These are phyloP conservation scores for Xylariales sp. DNA, from an alignment of 2,329 filamentous ascomycete species.

Conservation along the genomic window DNA sequence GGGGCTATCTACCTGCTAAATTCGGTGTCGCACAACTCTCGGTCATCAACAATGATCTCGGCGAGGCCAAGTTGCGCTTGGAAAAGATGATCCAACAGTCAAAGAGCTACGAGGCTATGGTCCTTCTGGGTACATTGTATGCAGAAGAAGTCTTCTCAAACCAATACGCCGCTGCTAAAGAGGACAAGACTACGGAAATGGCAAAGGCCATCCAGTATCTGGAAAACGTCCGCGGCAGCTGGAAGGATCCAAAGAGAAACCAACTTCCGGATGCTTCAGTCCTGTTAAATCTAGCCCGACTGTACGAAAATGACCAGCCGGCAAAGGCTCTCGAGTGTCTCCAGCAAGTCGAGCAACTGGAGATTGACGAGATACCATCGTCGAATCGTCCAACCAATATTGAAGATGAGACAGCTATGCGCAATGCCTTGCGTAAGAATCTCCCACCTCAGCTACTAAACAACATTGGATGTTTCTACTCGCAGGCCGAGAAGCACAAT, in stretches of 20 bases:
- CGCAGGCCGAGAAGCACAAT: constrained; percentile 76
- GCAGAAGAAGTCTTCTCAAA: constrained; percentile 89
- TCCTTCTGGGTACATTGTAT: constrained; percentile 82
- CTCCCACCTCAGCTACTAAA: constrained; percentile 89
- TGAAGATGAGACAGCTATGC: constrained; percentile 57
- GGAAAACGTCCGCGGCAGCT: constrained; percentile 77
- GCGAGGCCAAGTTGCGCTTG: constrained; percentile 86
- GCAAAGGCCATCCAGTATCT: constrained; percentile 84
- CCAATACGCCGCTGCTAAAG: constrained; percentile 66
- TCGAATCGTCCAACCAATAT: constrained; percentile 59
- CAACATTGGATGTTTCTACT: constrained; percentile 96
- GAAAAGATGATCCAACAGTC: constrained; percentile 91
- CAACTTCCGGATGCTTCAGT: constrained; percentile 78
- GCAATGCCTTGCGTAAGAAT: constrained; percentile 64
- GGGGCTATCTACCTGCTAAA: constrained; percentile 88
- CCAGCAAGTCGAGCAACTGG: constrained; percentile 85
- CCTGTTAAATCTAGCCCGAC: constrained; percentile 81
- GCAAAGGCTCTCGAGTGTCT: constrained; percentile 92
- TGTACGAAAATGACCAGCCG: constrained; percentile 81
- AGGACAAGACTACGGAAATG: constrained; percentile 79
- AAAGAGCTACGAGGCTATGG: constrained; percentile 83
- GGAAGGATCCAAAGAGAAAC: constrained; percentile 91
- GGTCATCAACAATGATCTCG: constrained; percentile 76
- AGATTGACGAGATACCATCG: constrained; percentile 71
- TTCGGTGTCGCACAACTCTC: constrained; percentile 90